Percentiles rank a stretch among this genome's conserved stretches.
Conservation (phyloP, 2,329 filamentous ascomycete genomes). For the Sphaerulina vaccinii region DNA sequence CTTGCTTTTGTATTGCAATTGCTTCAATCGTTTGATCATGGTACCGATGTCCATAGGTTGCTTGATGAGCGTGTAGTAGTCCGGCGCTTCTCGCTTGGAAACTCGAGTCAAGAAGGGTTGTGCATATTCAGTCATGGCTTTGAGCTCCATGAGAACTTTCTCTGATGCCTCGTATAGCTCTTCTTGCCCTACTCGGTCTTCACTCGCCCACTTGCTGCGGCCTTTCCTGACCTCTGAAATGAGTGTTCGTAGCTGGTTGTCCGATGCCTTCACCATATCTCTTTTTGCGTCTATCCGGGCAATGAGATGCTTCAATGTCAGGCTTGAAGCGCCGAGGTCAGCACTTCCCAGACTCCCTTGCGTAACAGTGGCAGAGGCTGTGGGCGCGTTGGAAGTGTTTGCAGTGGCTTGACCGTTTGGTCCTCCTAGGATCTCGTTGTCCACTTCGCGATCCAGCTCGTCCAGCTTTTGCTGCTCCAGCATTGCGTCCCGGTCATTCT, state of each 20-base stretch:
- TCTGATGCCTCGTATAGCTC: slow-evolving; percentile 96
- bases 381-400: slow-evolving; percentile 48
- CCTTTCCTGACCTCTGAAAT: slow-evolving; percentile 99
- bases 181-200: slow-evolving; percentile 95
- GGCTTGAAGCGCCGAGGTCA: slow-evolving; percentile 90
- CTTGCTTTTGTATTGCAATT: slow-evolving; percentile 62
- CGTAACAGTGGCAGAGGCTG: slow-evolving; percentile 58
- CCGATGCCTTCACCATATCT: slow-evolving; percentile 83
- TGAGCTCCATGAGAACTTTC: slow-evolving; percentile 94
- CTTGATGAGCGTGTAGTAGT: slow-evolving; percentile 93
- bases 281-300: slow-evolving; percentile 92
- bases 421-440: slow-evolving; percentile 82
- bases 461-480: slow-evolving; percentile 95
- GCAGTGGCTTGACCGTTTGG: slow-evolving; percentile 51
- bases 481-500: slow-evolving; percentile 95
- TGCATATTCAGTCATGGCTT: slow-evolving; percentile 95
- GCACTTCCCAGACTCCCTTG: slow-evolving; percentile 89
- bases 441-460: slow-evolving; percentile 92
- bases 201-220: slow-evolving; percentile 96
- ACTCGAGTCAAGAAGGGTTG: slow-evolving; percentile 92
- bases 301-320: slow-evolving; percentile 96
- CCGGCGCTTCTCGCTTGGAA: slow-evolving; percentile 94
- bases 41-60: slow-evolving; percentile 95
- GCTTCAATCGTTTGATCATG: slow-evolving; percentile 97
- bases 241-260: slow-evolving; percentile 84